Evolutionary conservation across 176 grass and related monocot species (phyloP).

Genomic region (Paspalum vaginatum): DNA sequence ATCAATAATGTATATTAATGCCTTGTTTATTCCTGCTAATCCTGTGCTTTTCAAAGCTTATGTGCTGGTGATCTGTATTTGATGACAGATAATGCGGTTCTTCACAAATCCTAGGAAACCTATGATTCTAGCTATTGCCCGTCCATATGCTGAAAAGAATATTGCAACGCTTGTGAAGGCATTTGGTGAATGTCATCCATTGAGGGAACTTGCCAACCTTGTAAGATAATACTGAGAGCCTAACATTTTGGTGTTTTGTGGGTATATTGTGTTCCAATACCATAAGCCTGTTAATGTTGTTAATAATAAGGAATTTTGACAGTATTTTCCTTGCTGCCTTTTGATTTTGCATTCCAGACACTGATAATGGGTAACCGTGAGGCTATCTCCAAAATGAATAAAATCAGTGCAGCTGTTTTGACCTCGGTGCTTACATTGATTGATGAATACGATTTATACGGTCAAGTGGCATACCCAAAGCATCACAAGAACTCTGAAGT

Average conservation of each 20-base stretch:
- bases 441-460: conserved; percentile 83
- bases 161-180: conserved; percentile 83
- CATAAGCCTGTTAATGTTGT: conserved; percentile 8
- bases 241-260: background rate
- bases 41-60: conserved; percentile 16
- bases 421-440: conserved; percentile 73
- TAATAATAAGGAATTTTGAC: conserved; percentile 23
- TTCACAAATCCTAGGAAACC: conserved; percentile 93
- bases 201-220: conserved; percentile 84
- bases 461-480: conserved; percentile 90
- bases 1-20: background rate
- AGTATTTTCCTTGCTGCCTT: conserved; percentile 9
- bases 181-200: conserved; percentile 78
- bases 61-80: conserved; percentile 38
- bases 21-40: conserved; percentile 22
- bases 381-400: conserved; percentile 79
- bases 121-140: conserved; percentile 82
- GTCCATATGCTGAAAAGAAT: conserved; percentile 83
- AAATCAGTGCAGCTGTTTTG: conserved; percentile 76
- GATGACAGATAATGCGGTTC: conserved; percentile 82
- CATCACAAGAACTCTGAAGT: conserved; percentile 82
- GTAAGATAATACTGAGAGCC: conserved; percentile 48
- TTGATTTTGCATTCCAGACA: conserved; percentile 56
- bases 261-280: conserved; percentile 1
- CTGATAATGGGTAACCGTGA: conserved; percentile 90